These are phyloP conservation scores for Pholiota adiposa DNA, from an alignment of 1,284 basidiomycete species.

Conservation along the genomic window DNA sequence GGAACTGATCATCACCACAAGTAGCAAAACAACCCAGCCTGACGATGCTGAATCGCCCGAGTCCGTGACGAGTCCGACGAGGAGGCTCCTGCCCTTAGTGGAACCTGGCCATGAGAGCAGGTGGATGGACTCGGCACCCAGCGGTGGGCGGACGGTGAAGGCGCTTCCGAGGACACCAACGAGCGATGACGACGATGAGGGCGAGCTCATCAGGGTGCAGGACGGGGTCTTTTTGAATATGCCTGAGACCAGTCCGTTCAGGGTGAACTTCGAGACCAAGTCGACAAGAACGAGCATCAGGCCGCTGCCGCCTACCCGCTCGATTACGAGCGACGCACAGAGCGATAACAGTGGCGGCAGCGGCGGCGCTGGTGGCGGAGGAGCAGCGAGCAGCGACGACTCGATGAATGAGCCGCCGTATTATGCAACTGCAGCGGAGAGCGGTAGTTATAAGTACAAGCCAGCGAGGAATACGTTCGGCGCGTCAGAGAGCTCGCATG, in stretches of 20 bases:
- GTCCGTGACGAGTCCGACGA: slow-evolving; percentile 2
- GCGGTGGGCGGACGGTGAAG: too few species aligned
- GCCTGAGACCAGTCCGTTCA: slow-evolving; percentile 48
- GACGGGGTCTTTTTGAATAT: slow-evolving; percentile 35
- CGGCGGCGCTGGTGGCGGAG: neutral
- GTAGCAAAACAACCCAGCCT: neutral
- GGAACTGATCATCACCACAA: neutral
- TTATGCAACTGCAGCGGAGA: slow-evolving; percentile 10
- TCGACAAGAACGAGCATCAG: slow-evolving; percentile 11
- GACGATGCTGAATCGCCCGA: neutral
- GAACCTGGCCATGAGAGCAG: neutral
- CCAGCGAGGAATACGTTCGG: slow-evolving; percentile 17
- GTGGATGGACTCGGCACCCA: neutral
- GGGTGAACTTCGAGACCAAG: slow-evolving; percentile 40
- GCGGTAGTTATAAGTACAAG: neutral
- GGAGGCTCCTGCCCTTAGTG: neutral
- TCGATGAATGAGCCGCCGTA: slow-evolving; percentile 4
- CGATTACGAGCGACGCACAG: neutral
- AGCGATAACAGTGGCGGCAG: neutral
- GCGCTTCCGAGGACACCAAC: slow-evolving; percentile 18
- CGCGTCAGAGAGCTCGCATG: neutral
- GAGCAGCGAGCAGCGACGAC: slow-evolving; percentile 5
- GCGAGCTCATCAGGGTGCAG: slow-evolving; percentile 14
- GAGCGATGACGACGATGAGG: slow-evolving; percentile 8
- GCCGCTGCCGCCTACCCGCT: slow-evolving; percentile 5